Percentiles rank a stretch among this genome's conserved stretches.
These are phyloP conservation scores for Xylaria sp. DNA, from an alignment of 2,329 filamentous ascomycete genomes.

Conservation along the genomic window DNA sequence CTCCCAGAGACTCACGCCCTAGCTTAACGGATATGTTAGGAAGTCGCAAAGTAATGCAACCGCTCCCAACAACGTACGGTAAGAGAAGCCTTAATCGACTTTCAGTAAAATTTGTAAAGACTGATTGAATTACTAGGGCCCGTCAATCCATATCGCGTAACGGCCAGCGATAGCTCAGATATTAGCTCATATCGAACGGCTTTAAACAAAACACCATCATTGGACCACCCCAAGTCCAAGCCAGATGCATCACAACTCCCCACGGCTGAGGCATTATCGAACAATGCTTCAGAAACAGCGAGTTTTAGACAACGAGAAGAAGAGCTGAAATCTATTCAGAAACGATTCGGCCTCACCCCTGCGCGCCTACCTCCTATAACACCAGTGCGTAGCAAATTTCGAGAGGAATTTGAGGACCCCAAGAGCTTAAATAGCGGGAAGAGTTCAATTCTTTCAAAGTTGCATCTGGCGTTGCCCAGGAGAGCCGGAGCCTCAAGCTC, in stretches of 20 bases:
- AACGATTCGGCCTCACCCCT: conserved; percentile 53
- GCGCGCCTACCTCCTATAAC: conserved; percentile 46
- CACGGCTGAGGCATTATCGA: conserved; percentile 38
- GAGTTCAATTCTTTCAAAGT: conserved; percentile 51
- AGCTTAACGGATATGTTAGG: conserved; percentile 37
- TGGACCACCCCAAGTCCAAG: conserved; percentile 27
- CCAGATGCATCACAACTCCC: conserved; percentile 26
- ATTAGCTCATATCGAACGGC: conserved; percentile 48
- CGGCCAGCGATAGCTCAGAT: conserved; percentile 43
- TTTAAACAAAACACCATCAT: conserved; percentile 38
- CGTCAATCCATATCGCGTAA: conserved; percentile 33
- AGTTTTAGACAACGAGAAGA: conserved; percentile 53
- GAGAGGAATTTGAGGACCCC: conserved; percentile 52
- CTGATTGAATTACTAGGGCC: conserved; percentile 33
- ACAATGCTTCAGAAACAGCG: conserved; percentile 50
- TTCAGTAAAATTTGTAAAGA: conserved; percentile 6
- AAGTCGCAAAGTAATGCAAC: conserved; percentile 29
- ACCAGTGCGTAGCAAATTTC: conserved; percentile 54
- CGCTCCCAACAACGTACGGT: conserved; percentile 38
- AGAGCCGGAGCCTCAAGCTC: conserved; percentile 45
- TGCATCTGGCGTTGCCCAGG: conserved; percentile 51
- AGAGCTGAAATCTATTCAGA: conserved; percentile 54
- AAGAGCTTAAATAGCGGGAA: conserved; percentile 35
- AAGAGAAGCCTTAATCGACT: conserved; percentile 21
- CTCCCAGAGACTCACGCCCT: conserved; percentile 38